phyloP scores from a whole-genome alignment of 2,329 filamentous ascomycete species.

The Emergomyces orientalis region DNA sequence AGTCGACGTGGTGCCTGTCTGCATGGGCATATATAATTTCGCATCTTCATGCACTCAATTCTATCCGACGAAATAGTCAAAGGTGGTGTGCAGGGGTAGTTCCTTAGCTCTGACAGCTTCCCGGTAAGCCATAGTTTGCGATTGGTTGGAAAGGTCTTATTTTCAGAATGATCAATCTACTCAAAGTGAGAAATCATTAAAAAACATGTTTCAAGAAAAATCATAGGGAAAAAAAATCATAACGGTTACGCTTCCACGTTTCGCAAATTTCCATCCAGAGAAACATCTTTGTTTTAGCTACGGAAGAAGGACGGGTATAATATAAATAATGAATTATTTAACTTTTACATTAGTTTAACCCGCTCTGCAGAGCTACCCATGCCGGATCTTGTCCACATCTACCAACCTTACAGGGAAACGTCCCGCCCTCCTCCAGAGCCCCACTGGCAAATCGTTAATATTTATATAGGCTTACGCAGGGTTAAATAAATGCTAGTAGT shows the following conservation, averaged over 20 bases:
- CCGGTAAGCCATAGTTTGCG: background rate
- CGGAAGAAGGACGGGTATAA: background rate
- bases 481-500: background rate
- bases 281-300: background rate
- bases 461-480: background rate
- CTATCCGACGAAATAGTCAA: background rate
- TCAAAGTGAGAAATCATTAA: no score
- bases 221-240: background rate
- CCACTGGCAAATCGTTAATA: background rate
- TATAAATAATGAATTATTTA: no score
- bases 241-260: background rate
- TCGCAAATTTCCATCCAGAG: background rate
- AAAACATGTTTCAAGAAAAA: background rate
- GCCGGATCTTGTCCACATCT: background rate
- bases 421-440: background rate
- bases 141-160: background rate
- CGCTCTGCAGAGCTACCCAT: background rate
- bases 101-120: background rate
- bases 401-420: background rate
- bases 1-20: background rate
- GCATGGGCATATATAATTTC: background rate
- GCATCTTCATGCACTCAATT: background rate
- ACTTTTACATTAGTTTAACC: background rate
- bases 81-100: background rate
- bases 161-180: background rate